Base-by-base conservation (phyloP, 208 protist genomes). In the Acanthamoeba quina region DNA sequence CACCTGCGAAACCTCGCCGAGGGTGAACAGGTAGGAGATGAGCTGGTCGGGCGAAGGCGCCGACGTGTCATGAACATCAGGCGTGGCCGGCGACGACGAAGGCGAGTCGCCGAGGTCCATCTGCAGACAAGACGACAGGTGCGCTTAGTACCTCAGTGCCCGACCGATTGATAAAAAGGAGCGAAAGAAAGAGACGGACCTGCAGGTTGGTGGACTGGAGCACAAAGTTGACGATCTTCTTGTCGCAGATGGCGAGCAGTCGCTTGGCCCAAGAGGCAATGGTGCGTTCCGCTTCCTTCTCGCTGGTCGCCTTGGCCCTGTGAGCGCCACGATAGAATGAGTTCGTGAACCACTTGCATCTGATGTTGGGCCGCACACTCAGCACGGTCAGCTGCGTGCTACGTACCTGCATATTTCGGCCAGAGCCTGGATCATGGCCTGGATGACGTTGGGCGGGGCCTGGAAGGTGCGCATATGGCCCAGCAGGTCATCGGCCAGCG, bases 391-490 rank as follows among this genome's bases (percentile, higher is more conserved):
- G 31, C 9, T 2, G 3, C 44, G 5, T 6, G 5, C 24, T 13
- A 26, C 31, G 10, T 54, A 80, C 49, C 44, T 17, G 52, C 82
- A 89, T 5, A 89, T 89, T 21, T 60, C 82, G 34, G 82, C 44
- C 9, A 89, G 82, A 41, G 86, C 49, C 47, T 92, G 86, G 29
- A 92, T 92, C 86, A 92, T 92, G 60, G 86, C 86, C 24, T 92
- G 86, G 21, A 92, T 76, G 56, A 70, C 26, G 62, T 54, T 62
- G 10, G 86, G 86, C 13, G 86, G 86, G 5, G 56, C 37, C 19
- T 76, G 24, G 86, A 92, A 92, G 10, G 86, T 62, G 37, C 49
- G 26, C 34, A 92, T 31, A 9, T 76, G 86, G 86, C 26, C 24
- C 86, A 56, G 60, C 37, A 92, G 34, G 31, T 89, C 82, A 37